Base-by-base conservation (phyloP, 441 rosid species). In the Croton laevigatus region DNA sequence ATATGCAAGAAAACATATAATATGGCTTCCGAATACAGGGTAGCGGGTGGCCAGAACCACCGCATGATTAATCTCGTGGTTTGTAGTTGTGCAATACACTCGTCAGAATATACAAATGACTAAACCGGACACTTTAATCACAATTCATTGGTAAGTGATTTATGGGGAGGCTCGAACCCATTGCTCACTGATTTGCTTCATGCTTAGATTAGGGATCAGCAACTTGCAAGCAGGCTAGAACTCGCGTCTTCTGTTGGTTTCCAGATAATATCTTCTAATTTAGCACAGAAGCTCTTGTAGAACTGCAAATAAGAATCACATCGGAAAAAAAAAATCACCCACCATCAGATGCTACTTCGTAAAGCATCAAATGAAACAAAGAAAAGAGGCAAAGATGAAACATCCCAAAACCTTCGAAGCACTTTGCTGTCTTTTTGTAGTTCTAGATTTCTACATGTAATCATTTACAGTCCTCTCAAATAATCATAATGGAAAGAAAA, bases 191-290 rank as follows among this genome's bases (percentile, higher is more conserved):
- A 72, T 42, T 76, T 71, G 84, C 81, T 34, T 79, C 79, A 71
- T 66, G 45, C 65, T 76, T 78, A 4, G 7, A 7, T 13, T 64
- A 77, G 34, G 81, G 81, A 82, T 89, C 86, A 87, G 78, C 84
- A 71, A 76, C 86, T 82, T 77, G 81, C 75, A 69, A 76, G 80
- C 75, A 86, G 79, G 76, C 71, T 75, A 16, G 88, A 67, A 46
- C 74, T 80, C 51, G 74, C 79, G 45, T 79, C 82, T 71, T 80
- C 93, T 5, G 79, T 32, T 27, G 96, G 89, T 77, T 77, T 88
- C 97, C 93, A 91, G 66, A 94, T 91, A 76, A 94, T 83, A 75
- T 81, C 76, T 52, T 86, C 95, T n/a, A 94, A 91, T 69, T 82
- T 87, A 6, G 82, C 76, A 80, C 96, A 91, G 70, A 94, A 81